Evolutionary conservation across 148 eudicot species (phyloP).

Genomic region (Cornus florida): DNA sequence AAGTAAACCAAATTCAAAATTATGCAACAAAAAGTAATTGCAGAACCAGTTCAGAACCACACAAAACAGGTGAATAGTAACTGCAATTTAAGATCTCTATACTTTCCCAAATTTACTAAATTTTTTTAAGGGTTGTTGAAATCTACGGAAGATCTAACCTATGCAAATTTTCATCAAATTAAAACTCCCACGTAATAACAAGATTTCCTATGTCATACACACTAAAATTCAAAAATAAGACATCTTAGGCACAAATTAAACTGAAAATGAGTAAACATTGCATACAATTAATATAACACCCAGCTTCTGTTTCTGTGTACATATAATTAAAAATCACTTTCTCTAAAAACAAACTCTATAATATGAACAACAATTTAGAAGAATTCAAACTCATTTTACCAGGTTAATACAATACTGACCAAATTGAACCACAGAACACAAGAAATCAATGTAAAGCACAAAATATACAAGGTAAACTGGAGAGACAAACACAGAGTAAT

Average conservation of each 20-base stretch:
- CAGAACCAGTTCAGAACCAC: not conserved
- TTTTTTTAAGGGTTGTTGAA: constrained; percentile 2
- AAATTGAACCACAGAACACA: not conserved
- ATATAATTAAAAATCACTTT: too few relatives aligned
- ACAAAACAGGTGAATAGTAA: too few relatives aligned
- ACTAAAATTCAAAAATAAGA: too few relatives aligned
- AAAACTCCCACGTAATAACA: too few relatives aligned
- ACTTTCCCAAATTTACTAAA: not conserved
- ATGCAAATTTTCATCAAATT: not conserved
- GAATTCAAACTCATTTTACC: not conserved
- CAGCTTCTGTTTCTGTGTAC: not conserved
- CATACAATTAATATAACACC: not conserved
- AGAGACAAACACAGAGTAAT: not conserved
- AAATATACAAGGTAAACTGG: not conserved
- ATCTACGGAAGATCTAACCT: not conserved
- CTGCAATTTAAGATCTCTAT: not conserved
- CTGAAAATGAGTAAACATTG: not conserved
- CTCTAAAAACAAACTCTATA: too few relatives aligned
- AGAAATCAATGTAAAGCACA: not conserved
- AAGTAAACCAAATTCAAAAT: not conserved
- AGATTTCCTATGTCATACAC: too few relatives aligned
- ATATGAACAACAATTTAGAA: too few relatives aligned
- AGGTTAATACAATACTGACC: too few relatives aligned
- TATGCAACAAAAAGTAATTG: not conserved
- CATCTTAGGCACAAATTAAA: not conserved